Evolutionary conservation across 495 filamentous ascomycete species (phyloP).

Genomic region (Podospora pseudoanserina): DNA sequence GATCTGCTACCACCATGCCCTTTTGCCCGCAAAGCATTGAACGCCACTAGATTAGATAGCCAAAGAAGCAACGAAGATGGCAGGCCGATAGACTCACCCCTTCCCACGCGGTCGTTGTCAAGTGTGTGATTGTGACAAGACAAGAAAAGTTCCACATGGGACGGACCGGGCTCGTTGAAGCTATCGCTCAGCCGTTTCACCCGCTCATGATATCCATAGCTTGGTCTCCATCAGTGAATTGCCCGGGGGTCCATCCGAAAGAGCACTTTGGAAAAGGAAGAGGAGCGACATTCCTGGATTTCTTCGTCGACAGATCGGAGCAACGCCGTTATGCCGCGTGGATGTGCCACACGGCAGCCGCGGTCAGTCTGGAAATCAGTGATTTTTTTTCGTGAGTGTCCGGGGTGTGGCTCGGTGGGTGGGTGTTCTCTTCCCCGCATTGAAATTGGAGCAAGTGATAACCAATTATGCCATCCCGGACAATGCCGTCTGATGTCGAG

Average conservation of each 20-base stretch:
- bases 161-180: conserved; percentile 7
- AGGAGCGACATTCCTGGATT: no score
- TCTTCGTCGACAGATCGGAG: background rate
- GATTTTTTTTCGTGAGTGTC: background rate
- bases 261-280: no score
- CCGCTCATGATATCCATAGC: background rate
- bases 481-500: background rate
- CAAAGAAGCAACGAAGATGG: conserved; percentile 11
- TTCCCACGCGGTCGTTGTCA: background rate
- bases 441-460: conserved; percentile 1
- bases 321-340: conserved; percentile 3
- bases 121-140: background rate
- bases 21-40: conserved; percentile 22
- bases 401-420: no score
- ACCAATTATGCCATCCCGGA: background rate
- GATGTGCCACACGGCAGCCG: conserved; percentile 4
- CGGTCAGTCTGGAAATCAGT: background rate
- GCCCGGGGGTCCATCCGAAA: no score
- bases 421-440: background rate
- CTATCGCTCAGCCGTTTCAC: background rate
- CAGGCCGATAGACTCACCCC: conserved; percentile 10
- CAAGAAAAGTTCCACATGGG: conserved; percentile 4
- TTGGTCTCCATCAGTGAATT: background rate
- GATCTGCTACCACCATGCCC: conserved; percentile 21
- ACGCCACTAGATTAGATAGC: conserved; percentile 31